Percentiles rank a stretch among this genome's conserved stretches.
phyloP scores from a whole-genome alignment of 31 red algal genomes.

The Porphyra umbilicalis region DNA sequence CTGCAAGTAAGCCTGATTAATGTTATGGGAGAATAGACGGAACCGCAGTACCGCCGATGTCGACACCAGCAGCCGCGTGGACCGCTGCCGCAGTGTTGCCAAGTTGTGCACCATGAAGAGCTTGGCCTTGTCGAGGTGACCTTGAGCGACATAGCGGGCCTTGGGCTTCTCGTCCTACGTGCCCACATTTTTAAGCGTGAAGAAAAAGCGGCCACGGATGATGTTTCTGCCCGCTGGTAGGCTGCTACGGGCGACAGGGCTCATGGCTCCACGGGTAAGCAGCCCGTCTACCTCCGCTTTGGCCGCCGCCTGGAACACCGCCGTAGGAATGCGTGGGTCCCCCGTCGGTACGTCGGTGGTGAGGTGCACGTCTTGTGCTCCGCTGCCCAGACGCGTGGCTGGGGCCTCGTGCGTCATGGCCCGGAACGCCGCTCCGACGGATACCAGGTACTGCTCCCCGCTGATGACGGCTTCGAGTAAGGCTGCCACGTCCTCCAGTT shows the following conservation, averaged over 20 bases:
- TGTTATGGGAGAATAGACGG: neutral
- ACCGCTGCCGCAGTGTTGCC: no score
- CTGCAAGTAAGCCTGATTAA: no score
- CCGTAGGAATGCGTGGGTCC: no score
- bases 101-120: no score
- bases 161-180: slow-evolving; percentile 17
- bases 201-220: slow-evolving; percentile 14
- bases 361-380: slow-evolving; percentile 2
- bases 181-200: slow-evolving; percentile 4
- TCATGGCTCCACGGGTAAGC: no score
- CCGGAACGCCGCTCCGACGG: neutral
- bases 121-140: no score
- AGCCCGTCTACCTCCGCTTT: no score
- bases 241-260: no score
- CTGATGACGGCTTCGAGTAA: neutral
- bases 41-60: no score
- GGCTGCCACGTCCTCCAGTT: neutral
- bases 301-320: no score
- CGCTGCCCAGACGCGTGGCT: neutral
- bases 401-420: slow-evolving; percentile 2
- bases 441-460: neutral
- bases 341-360: slow-evolving; percentile 6
- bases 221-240: no score
- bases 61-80: no score
- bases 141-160: slow-evolving; percentile 17